Conservation (phyloP, 495 filamentous ascomycete genomes). For the Trichoderma erinaceum region DNA sequence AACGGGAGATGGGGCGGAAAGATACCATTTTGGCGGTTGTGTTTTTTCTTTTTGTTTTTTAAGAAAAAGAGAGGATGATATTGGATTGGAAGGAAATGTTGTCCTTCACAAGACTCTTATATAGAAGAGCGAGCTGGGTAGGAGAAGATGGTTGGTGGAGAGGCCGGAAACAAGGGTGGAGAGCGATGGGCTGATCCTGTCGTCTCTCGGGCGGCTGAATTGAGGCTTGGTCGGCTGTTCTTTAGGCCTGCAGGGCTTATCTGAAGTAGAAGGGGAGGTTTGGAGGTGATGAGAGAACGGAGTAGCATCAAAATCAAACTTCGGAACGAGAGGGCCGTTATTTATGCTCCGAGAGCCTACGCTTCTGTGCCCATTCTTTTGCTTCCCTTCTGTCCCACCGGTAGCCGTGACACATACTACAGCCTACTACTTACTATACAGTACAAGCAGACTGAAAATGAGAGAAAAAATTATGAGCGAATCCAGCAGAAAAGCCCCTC, state of each 20-base stretch:
- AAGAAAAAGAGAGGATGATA: background rate
- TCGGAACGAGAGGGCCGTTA: background rate
- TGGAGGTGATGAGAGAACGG: background rate
- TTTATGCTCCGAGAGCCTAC: slow-evolving; percentile 1
- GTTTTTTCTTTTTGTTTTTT: background rate
- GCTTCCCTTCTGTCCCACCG: background rate
- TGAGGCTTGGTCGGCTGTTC: background rate
- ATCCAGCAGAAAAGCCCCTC: background rate
- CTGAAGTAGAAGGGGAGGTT: background rate
- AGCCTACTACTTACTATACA: background rate
- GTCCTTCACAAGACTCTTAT: background rate
- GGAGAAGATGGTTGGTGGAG: background rate
- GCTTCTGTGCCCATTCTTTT: background rate
- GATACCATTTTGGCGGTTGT: slow-evolving; percentile 14
- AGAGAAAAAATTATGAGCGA: background rate
- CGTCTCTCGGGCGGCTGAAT: background rate
- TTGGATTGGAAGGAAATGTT: background rate
- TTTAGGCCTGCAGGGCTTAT: background rate
- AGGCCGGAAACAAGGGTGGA: slow-evolving; percentile 2
- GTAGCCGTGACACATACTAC: background rate
- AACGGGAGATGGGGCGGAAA: slow-evolving; percentile 10
- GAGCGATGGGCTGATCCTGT: slow-evolving; percentile 12
- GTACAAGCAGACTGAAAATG: background rate
- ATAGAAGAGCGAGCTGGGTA: background rate
- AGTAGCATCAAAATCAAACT: background rate